A percentile compares a stretch with the other conserved stretches of the same genome.
Evolutionary conservation across 768 basidiomycete species (phyloP).

Genomic region (Clavaria fumosa): DNA sequence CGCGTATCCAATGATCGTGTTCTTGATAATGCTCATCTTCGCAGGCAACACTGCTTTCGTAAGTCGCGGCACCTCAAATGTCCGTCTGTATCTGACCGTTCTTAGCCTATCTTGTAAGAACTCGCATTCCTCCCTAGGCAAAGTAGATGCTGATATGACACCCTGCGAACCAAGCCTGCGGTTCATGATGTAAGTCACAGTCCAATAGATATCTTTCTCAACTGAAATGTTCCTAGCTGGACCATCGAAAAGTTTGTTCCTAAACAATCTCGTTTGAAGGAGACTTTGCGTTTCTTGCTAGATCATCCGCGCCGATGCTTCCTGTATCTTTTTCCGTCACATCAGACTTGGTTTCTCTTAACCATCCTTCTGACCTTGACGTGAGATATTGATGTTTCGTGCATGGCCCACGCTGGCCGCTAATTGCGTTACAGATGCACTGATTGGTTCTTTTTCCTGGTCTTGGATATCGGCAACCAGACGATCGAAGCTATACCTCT

Average conservation of each 20-base stretch:
- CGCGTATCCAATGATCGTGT: slow-evolving; percentile 68
- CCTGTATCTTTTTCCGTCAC: slow-evolving; percentile 80
- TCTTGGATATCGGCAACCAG: slow-evolving; percentile 74
- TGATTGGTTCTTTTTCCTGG: slow-evolving; percentile 84
- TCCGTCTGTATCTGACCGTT: slow-evolving; percentile 2
- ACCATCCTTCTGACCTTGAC: slow-evolving; percentile 52
- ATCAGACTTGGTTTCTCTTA: slow-evolving; percentile 87
- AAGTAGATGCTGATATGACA: not conserved
- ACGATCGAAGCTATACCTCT: slow-evolving; percentile 53
- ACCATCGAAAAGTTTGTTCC: slow-evolving; percentile 45
- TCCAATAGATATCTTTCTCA: not conserved
- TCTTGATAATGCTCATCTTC: slow-evolving; percentile 60
- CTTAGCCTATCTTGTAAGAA: slow-evolving; percentile 74
- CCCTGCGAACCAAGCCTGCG: slow-evolving; percentile 39
- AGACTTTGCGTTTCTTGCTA: slow-evolving; percentile 81
- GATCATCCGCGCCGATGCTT: slow-evolving; percentile 92
- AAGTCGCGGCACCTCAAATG: too few relatives aligned
- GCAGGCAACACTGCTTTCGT: slow-evolving; percentile 93
- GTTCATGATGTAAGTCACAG: slow-evolving; percentile 50
- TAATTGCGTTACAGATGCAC: slow-evolving; percentile 33
- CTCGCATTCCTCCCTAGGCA: slow-evolving; percentile 1
- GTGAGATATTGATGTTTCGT: slow-evolving; percentile 26
- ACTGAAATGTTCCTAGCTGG: slow-evolving; percentile 42
- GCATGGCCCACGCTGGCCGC: not conserved
- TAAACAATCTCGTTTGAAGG: slow-evolving; percentile 40